Evolutionary conservation across 108 stramenopile genomes (phyloP).

Genomic region (Skeletonema grethae): DNA sequence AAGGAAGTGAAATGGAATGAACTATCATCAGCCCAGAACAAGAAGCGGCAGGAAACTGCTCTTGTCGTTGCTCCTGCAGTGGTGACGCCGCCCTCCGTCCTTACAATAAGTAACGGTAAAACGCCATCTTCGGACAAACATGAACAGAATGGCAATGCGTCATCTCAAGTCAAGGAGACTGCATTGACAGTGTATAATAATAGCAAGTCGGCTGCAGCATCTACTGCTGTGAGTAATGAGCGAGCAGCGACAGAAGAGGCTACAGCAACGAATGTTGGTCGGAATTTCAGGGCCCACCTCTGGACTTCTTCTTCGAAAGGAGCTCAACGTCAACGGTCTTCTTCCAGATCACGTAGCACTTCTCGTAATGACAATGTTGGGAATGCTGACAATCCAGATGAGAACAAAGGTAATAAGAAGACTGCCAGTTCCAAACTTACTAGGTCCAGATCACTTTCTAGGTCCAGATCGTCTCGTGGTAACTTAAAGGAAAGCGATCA

Average conservation of each 20-base stretch:
- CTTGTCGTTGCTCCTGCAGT: not conserved
- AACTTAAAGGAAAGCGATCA: not conserved
- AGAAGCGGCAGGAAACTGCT: not conserved
- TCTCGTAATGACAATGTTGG: not conserved
- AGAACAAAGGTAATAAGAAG: not conserved
- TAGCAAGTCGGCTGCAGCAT: not conserved
- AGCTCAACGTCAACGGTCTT: not conserved
- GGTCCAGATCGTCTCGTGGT: too few relatives aligned
- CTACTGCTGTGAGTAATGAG: not conserved
- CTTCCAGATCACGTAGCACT: not conserved
- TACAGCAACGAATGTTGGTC: not conserved
- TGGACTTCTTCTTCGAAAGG: not conserved
- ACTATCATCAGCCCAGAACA: not conserved
- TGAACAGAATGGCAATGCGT: not conserved
- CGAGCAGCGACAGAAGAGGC: not conserved
- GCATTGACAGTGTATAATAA: too few relatives aligned
- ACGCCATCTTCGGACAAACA: not conserved
- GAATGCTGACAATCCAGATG: not conserved
- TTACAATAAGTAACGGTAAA: not conserved
- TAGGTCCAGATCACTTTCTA: too few relatives aligned
- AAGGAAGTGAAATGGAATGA: not conserved
- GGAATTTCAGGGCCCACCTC: not conserved
- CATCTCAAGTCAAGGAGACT: not conserved
- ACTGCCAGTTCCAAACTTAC: not conserved
- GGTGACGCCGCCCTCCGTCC: not conserved